These are phyloP conservation scores for Pseudocercospora pini-densiflorae DNA, from an alignment of 2,329 filamentous ascomycete genomes.

Conservation along the genomic window DNA sequence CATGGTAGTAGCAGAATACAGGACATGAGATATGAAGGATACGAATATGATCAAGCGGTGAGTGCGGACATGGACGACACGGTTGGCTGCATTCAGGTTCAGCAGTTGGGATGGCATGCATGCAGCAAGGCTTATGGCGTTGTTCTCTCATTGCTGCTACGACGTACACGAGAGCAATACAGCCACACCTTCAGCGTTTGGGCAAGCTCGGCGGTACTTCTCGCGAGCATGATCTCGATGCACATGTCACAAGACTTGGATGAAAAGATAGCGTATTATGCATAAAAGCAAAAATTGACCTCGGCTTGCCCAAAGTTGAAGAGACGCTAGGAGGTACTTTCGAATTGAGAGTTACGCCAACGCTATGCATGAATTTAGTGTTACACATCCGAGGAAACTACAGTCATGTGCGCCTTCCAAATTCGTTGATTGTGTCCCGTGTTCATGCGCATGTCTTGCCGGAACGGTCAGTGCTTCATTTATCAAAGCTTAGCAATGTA, in stretches of 20 bases:
- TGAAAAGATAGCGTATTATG: neutral
- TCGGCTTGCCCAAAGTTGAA: neutral
- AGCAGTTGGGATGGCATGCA: no score
- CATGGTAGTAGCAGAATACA: constrained; percentile 1
- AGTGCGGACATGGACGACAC: neutral
- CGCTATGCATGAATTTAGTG: constrained; percentile 6
- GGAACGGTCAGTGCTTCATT: neutral
- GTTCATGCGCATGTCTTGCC: neutral
- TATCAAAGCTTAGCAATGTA: neutral
- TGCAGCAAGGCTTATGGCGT: no score
- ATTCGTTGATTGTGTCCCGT: neutral
- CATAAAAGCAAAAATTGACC: neutral
- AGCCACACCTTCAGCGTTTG: neutral
- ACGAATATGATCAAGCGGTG: neutral
- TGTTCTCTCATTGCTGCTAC: no score
- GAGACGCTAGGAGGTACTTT: no score
- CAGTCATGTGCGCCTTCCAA: neutral
- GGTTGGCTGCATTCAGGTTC: no score
- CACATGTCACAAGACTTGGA: neutral
- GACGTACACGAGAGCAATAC: no score
- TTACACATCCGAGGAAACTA: neutral
- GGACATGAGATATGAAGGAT: neutral
- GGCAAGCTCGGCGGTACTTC: neutral
- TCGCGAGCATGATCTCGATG: neutral
- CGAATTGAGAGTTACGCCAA: neutral